Base-by-base conservation (phyloP, 345 rosid genomes). In the Arabis alpina region DNA sequence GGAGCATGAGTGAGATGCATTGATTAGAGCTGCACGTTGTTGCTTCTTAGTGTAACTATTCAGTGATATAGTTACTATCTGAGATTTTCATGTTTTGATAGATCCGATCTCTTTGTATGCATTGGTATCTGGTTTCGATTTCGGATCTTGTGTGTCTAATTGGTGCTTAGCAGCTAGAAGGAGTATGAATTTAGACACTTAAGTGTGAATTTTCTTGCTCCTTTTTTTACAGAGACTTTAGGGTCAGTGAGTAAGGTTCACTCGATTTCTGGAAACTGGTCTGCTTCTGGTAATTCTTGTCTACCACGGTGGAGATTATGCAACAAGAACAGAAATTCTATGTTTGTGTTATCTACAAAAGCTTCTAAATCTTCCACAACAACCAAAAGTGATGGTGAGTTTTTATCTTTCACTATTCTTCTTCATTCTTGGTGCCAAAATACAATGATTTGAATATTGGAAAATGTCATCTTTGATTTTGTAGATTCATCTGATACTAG, bases 301-400 rank as follows among this genome's bases (percentile, higher is more conserved):
- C 52, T 57, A 1, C 81, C 64, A 8, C 78, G 75, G 23, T 82
- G 79, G 74, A 70, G 80, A 3, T 54, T 30, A 28, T 28, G 32
- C 30, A 82, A 28, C 75, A 68, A 70, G 41, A 74, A 67, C 74
- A 68, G 61, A 24, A 76, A 74, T 10, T 64, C 52, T 13, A 48
- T 77, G 14, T 60, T 75, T 9, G 75, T 74, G 10, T 78, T 80
- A 0, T 76, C 82, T 68, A 80, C 76, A 2, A 83, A 83, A 70
- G 70, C 90, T 43, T 70, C 87, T 52, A 89, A 84, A 59, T 66
- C 84, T 61, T 43, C 83, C n/a, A 72, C 71, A 10, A 36, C 82
- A 7, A 75, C 78, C 64, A 84, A 82, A 75, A 77, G 82, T 54
- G 85, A 80, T 34, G 92, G 92, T 88, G 42, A 62, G 86, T 61